A percentile compares a stretch with the other conserved stretches of the same genome.
Evolutionary conservation across 1,139 yeast genomes (phyloP).

Genomic region (Candida neerlandica): DNA sequence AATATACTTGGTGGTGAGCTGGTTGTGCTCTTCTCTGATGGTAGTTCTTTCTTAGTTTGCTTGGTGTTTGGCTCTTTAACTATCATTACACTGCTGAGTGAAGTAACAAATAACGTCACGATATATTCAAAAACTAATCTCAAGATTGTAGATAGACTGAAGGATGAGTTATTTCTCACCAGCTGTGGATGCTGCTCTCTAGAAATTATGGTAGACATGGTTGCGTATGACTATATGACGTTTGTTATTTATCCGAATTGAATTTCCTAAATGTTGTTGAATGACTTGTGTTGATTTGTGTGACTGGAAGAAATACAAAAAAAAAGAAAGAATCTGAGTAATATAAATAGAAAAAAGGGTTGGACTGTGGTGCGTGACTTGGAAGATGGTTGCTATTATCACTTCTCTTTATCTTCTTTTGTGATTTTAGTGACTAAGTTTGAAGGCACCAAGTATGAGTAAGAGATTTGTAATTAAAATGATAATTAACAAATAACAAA

Average conservation of each 20-base stretch:
- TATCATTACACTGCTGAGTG: not conserved
- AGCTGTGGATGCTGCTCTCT: not conserved
- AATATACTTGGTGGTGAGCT: not conserved
- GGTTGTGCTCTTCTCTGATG: not conserved
- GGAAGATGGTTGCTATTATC: too few relatives aligned
- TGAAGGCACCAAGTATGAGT: too few relatives aligned
- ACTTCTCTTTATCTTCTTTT: too few relatives aligned
- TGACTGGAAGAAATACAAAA: not conserved
- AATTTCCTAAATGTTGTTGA: not conserved
- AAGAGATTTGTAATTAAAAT: too few relatives aligned
- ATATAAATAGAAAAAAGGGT: too few relatives aligned
- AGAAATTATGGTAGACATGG: constrained; percentile 1
- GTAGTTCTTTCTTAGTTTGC: not conserved
- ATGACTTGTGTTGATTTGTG: too few relatives aligned
- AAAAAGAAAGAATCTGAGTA: too few relatives aligned
- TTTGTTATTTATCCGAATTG: not conserved
- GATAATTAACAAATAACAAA: too few relatives aligned
- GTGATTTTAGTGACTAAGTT: too few relatives aligned
- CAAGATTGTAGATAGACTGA: constrained; percentile 1
- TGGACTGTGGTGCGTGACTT: too few relatives aligned
- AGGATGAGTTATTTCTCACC: not conserved
- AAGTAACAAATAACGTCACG: not conserved
- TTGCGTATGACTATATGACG: not conserved
- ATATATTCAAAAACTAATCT: constrained; percentile 3
- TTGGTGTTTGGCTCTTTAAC: not conserved